Evolutionary conservation across 495 filamentous ascomycete genomes (phyloP).

Genomic region (Neurospora cerealis): DNA sequence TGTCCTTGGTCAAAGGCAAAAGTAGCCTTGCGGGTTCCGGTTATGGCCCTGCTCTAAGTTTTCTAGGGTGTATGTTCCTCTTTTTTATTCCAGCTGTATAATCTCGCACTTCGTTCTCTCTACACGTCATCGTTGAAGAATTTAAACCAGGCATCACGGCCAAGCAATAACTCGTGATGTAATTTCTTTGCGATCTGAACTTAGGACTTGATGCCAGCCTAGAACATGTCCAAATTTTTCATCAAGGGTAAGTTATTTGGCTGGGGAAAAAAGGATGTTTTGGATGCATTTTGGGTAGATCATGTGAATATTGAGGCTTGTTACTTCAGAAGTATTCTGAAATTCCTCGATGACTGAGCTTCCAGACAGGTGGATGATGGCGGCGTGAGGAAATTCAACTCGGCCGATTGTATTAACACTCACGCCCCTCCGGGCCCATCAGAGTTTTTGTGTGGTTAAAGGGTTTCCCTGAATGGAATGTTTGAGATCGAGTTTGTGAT

Average conservation of each 20-base stretch:
- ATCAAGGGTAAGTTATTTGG: background rate
- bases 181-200: background rate
- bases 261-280: background rate
- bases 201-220: background rate
- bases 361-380: background rate
- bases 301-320: background rate
- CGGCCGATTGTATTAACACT: background rate
- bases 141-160: background rate
- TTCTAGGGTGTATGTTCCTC: background rate
- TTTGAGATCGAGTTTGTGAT: background rate
- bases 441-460: background rate
- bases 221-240: background rate
- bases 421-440: background rate
- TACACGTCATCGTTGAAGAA: background rate
- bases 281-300: background rate
- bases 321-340: background rate
- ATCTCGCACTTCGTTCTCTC: background rate
- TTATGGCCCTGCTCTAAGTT: background rate
- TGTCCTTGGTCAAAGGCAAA: background rate
- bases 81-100: background rate
- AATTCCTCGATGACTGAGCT: background rate
- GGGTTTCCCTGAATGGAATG: background rate
- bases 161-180: background rate
- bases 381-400: background rate
- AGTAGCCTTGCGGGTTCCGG: background rate